Conservation (phyloP, 345 rosid genomes). For the Eucalyptus pumila region DNA sequence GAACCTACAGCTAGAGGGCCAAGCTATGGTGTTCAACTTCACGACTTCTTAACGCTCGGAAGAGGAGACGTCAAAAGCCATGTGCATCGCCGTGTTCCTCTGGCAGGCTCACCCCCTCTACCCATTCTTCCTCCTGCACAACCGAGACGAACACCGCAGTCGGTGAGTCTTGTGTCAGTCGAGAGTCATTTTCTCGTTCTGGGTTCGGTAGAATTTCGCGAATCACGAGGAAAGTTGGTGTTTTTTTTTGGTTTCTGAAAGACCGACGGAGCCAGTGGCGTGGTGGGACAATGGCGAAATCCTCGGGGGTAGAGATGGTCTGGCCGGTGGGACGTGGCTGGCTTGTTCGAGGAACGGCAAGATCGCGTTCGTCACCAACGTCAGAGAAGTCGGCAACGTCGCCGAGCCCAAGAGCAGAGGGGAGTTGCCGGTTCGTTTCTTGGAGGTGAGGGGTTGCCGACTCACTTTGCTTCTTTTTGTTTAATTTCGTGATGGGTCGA, state of each 20-base stretch:
- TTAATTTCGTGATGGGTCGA: background rate
- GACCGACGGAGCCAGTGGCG: conserved; percentile 54
- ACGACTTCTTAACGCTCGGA: background rate
- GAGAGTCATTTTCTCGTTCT: background rate
- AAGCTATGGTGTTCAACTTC: background rate
- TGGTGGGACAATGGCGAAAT: conserved; percentile 66
- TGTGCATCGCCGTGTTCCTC: conserved; percentile 54
- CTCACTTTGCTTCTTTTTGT: conserved; percentile 1
- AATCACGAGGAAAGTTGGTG: background rate
- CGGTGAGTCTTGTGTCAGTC: conserved; percentile 13
- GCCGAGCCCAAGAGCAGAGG: conserved; percentile 50
- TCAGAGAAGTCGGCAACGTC: conserved; percentile 23
- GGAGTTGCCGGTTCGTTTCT: conserved; percentile 58
- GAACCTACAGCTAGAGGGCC: background rate
- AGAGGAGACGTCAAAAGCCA: background rate
- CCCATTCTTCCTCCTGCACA: conserved; percentile 51
- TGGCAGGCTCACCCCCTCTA: conserved; percentile 75
- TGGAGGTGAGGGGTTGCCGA: conserved; percentile 19
- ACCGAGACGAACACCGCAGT: conserved; percentile 64
- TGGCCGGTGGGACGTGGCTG: conserved; percentile 85
- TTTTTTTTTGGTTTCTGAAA: background rate
- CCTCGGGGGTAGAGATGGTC: conserved; percentile 61
- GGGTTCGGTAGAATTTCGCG: background rate
- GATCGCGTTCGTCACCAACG: conserved; percentile 65
- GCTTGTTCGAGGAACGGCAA: conserved; percentile 53